These are phyloP conservation scores for Nicotiana tabacum DNA, from an alignment of 257 asterid species.

Conservation along the genomic window DNA sequence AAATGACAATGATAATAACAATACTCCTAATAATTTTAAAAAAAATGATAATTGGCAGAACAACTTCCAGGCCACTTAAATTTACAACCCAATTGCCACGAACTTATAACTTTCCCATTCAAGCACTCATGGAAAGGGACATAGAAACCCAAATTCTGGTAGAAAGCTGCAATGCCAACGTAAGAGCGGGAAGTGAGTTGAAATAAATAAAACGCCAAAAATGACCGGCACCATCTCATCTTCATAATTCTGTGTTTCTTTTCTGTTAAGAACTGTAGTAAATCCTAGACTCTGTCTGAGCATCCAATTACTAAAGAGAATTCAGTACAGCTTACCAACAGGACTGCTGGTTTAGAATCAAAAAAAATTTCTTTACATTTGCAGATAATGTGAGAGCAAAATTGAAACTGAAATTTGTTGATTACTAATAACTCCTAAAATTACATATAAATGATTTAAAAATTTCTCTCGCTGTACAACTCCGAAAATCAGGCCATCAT, in stretches of 20 bases:
- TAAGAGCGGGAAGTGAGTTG: not conserved
- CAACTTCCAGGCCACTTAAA: too few relatives aligned
- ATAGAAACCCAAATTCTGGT: not conserved
- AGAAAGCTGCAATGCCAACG: not conserved
- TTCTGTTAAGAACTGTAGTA: not conserved
- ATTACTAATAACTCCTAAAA: conserved; percentile 36
- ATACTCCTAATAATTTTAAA: too few relatives aligned
- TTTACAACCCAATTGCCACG: too few relatives aligned
- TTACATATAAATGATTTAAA: conserved; percentile 24
- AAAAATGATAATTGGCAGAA: too few relatives aligned
- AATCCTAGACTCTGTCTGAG: not conserved
- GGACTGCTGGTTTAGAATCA: conserved; percentile 20
- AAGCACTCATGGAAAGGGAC: not conserved
- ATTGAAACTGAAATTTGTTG: conserved; percentile 36
- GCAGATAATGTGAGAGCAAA: conserved; percentile 34
- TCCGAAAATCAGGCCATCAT: conserved; percentile 29
- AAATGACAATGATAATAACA: too few relatives aligned
- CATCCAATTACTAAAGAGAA: conserved; percentile 15
- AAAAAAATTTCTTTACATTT: conserved; percentile 37
- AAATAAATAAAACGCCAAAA: not conserved
- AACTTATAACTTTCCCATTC: too few relatives aligned
- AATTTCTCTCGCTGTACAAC: conserved; percentile 68
- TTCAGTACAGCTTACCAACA: conserved; percentile 34
- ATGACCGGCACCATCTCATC: not conserved
- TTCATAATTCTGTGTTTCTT: not conserved